Base-by-base conservation (phyloP, 1,139 yeast genomes). In the Blastobotrys niveus region DNA sequence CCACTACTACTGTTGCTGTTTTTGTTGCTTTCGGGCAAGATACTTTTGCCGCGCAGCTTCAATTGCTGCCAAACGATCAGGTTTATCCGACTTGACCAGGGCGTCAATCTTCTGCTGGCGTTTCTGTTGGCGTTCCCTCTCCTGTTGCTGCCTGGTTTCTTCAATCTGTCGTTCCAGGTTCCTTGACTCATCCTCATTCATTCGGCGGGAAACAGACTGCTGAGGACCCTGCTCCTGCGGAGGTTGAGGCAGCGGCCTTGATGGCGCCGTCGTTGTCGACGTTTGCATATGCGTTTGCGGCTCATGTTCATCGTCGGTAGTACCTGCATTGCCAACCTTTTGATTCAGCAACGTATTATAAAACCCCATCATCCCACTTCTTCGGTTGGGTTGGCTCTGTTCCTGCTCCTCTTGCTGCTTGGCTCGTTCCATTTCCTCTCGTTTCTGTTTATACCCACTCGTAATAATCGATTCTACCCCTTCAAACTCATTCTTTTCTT, bases 381-480 rank as follows among this genome's bases (percentile, higher is more conserved):
- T 43, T 18, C 31, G 19, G 12, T n/a, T 22, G 30, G 12, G n/a
- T 15, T 19, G 26, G 5, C 41, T 48, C 45, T 26, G 47, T 34
- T 39, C 45, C 22, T 45, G 46, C 42, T 53, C 61, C 27, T 63
- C 68, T 26, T 47, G 50, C 24, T 53, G 48, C 38, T 14, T 12
- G 37, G 44, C 48, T 32, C 48, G 45, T 32, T 55, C 54, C 14
- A 64, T 40, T 40, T 64, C 67, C 26, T 63, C 63, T 47, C 63
- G 67, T 43, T 65, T 66, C 34, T 59, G 53, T 48, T 66, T 63
- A 49, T 73, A 74, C 0, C 72, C 69, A 1, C 64, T 48, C 0
- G 77, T 70, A 4, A 71, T 71, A 56, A 73, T 72, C 38, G 56
- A 64, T 40, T 72, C 76, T 49, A 67, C 70, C 22, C 61, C 71